Evolutionary conservation across 2,329 filamentous ascomycete genomes (phyloP), one percentile per base, ranked within the genome.

Genomic region (Aureobasidium pullulans): DNA sequence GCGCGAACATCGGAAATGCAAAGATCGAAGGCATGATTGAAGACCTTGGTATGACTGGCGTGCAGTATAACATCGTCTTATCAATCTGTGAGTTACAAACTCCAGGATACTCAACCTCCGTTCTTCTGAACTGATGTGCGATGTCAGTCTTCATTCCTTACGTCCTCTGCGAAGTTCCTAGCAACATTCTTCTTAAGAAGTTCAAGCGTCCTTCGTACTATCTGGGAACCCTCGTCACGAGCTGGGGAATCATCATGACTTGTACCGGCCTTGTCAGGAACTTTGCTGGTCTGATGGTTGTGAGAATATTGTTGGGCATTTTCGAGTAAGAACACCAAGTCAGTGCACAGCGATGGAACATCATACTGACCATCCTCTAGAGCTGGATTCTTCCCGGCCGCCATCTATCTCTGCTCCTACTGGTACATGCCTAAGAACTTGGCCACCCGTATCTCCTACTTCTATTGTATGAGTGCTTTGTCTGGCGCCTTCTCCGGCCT

Each of bases 1-100:
- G 87, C 60, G 8, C 66, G 32, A 93, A 94, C 66, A 89, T 92
- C 61, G 88, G 89, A 47, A 94, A 80, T 73, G 90, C 82, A 1
- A 82, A 82, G 66, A 76, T 84, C 31, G 81, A 78, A 16, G 80
- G 81, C 13, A 71, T 84, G 2, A 72, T 79, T 59, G 68, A 77
- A 11, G 84, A 88, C 60, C 75, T 93, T 7, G 64, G 80, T 34
- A 82, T 93, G 78, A 79, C 79, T 1, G 78, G 81, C 3, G 72
- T 77, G 6, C 78, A 88, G 67, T 96, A 91, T 75, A 92, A 73
- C 63, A 70, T 73, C 40, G 56, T 63, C 1, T 67, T 66, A 6
- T 54, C 65, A 4, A 66, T 70, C 28, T 67, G 70, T 69, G 68
- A 60, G 64, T 71, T 28, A 63, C 66, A 6, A 68, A 68, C 42